Base-by-base conservation (phyloP, 2,329 filamentous ascomycete genomes). In the Fusarium sp. region DNA sequence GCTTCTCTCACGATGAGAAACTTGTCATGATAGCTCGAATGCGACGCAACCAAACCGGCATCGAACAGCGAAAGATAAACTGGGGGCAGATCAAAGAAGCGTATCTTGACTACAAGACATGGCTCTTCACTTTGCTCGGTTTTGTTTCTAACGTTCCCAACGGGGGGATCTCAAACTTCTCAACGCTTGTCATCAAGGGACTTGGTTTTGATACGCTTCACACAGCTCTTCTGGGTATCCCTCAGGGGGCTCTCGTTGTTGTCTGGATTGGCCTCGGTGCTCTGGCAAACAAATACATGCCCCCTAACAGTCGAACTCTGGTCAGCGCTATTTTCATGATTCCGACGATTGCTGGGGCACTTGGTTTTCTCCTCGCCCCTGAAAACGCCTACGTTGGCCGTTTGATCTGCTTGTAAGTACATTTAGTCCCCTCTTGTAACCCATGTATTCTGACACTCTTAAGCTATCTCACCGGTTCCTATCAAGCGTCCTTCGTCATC, bases 91-190 rank as follows among this genome's bases (percentile, higher is more conserved):
- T 88, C 46, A 71, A 77, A 14, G 87, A 89, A 67, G 85, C 86
- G 0, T 85, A 87, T 46, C 73, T 77, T 39, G 87, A 89, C 71
- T 83, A 84, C 68, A 88, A 89, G 75, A 80, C 86, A 0, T 88
- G 86, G 75, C 78, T 89, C 17, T 87, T 88, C 67, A 87, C 85
- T 33, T 51, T 84, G 4, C 75, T 89, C 0, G 86, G 85, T 0
- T 76, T 83, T 33, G 81, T 87, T 57, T 81, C 81, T 63, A 87
- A 87, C 66, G 77, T 84, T 3, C 81, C 81, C 4, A 89, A 88
- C 50, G 87, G 87, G 6, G 87, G 86, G 29, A 87, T 88, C 55
- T 84, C 81, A 29, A 88, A 88, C 66, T 89, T 89, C 53, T 84
- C 84, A 17, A 79, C 86, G 0, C 80, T 89, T n/a, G 87, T 89